Evolutionary conservation across 495 filamentous ascomycete species (phyloP).

Genomic region (Hamigera avellanea): DNA sequence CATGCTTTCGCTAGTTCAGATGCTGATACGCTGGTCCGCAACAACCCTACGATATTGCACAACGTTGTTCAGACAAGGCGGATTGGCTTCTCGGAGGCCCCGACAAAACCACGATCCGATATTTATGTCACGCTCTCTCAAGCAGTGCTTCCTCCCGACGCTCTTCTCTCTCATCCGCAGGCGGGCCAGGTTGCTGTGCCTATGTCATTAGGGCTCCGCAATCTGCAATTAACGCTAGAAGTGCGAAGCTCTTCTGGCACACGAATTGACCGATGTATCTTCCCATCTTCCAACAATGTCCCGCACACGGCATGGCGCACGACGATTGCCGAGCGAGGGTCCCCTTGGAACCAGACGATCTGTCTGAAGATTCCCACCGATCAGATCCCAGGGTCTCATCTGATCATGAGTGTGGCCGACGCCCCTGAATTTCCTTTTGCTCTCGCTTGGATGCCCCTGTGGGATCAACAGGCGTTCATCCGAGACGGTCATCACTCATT

Average conservation of each 20-base stretch:
- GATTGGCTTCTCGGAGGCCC: conserved; percentile 92
- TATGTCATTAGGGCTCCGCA: conserved; percentile 46
- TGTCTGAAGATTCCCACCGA: conserved; percentile 68
- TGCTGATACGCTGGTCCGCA: conserved; percentile 64
- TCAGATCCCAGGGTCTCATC: conserved; percentile 72
- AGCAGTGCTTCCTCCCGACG: conserved; percentile 62
- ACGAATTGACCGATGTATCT: conserved; percentile 77
- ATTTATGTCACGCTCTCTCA: conserved; percentile 84
- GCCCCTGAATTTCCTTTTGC: conserved; percentile 79
- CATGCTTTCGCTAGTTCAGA: conserved; percentile 66
- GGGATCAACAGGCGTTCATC: conserved; percentile 86
- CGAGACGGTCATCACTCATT: conserved; percentile 75
- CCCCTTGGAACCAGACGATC: conserved; percentile 79
- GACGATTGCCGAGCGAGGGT: conserved; percentile 62
- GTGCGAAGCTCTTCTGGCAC: conserved; percentile 68
- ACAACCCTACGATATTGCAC: conserved; percentile 81
- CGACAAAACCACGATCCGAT: conserved; percentile 76
- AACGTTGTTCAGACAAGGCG: conserved; percentile 67
- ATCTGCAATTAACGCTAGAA: conserved; percentile 82
- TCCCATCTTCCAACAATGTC: conserved; percentile 65
- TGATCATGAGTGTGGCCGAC: conserved; percentile 82
- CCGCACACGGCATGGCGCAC: conserved; percentile 79
- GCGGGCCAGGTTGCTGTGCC: conserved; percentile 63
- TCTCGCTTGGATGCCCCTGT: conserved; percentile 83
- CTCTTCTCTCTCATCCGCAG: conserved; percentile 67